Evolutionary conservation across 495 filamentous ascomycete species (phyloP), one percentile per base, ranked within the genome.

Genomic region (Terfezia boudieri): DNA sequence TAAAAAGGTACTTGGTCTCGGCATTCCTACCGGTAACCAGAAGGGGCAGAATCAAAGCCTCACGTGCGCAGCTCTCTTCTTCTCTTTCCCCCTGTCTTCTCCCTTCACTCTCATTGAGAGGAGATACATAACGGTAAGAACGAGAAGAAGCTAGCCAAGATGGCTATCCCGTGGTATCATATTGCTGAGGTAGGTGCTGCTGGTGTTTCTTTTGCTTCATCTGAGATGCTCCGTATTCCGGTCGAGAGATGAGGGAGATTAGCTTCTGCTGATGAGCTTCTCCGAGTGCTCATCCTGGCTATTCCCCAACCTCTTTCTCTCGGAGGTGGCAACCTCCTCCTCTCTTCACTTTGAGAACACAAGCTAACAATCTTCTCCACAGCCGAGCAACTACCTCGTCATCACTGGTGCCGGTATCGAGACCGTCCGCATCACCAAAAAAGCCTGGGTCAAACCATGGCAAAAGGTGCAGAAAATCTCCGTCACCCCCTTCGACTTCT

Each of bases 401-500:
- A 76, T 89, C 59, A 89, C 84, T 52, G 84, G 84, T 68, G 79
- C 77, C 62, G 75, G 79, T 55, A 74, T 90, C 56, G 70, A 75
- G 9, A 77, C 73, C 62, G 75, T 90, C 55, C 74, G 72, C 59
- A 84, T 90, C 64, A 71, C 69, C 53, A 90, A 88, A 66, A 81
- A 82, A 57, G 77, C 78, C 48, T 76, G 77, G 68, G 73, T 84
- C 4, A 74, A 69, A 66, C 79, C 82, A 57, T 76, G 78, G 60
- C 81, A 85, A 57, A 68, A 71, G 71, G 71, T 59, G 23, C 51
- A 65, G 20, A 71, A 73, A 58, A 73, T 81, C 62, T 73, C 70
- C 22, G 79, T 86, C 52, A 77, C 81, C 56, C 84, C 84, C 0
- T 83, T 82, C 65, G 83, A 86, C 65, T 85, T 84, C 63, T 72